These are phyloP conservation scores for Microthlaspi erraticum DNA, from an alignment of 345 rosid species.

Conservation along the genomic window DNA sequence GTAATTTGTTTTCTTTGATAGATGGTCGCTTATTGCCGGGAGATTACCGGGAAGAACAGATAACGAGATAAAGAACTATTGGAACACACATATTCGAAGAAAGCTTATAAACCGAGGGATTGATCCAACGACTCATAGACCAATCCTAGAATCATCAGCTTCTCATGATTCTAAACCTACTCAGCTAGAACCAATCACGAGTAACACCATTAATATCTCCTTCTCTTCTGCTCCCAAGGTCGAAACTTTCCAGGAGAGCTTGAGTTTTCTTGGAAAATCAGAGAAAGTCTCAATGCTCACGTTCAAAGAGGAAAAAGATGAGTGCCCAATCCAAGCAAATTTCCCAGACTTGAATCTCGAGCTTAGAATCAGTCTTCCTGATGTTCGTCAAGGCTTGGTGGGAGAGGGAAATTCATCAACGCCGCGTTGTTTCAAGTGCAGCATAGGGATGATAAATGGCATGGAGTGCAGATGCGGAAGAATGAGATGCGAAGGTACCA, in stretches of 20 bases:
- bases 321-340: constrained; percentile 44
- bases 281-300: constrained; percentile 44
- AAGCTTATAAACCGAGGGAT: constrained; percentile 81
- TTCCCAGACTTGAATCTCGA: constrained; percentile 93
- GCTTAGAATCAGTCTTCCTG: constrained; percentile 88
- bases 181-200: constrained; percentile 35
- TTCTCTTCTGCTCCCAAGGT: constrained; percentile 31
- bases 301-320: constrained; percentile 49
- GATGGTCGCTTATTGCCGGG: constrained; percentile 90
- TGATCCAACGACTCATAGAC: constrained; percentile 79
- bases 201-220: constrained; percentile 39
- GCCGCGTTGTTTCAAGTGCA: constrained; percentile 61
- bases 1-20: constrained; percentile 23
- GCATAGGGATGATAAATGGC: constrained; percentile 64
- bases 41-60: constrained; percentile 90
- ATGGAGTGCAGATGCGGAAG: constrained; percentile 61
- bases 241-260: constrained; percentile 25
- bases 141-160: constrained; percentile 58
- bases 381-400: constrained; percentile 38
- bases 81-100: constrained; percentile 90
- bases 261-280: constrained; percentile 15
- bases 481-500: constrained; percentile 38
- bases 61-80: constrained; percentile 84
- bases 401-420: constrained; percentile 40
- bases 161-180: constrained; percentile 40